A percentile compares a stretch with the other conserved stretches of the same genome.
phyloP scores from a whole-genome alignment of 495 filamentous ascomycete genomes.

The Xylaria telfairii region DNA sequence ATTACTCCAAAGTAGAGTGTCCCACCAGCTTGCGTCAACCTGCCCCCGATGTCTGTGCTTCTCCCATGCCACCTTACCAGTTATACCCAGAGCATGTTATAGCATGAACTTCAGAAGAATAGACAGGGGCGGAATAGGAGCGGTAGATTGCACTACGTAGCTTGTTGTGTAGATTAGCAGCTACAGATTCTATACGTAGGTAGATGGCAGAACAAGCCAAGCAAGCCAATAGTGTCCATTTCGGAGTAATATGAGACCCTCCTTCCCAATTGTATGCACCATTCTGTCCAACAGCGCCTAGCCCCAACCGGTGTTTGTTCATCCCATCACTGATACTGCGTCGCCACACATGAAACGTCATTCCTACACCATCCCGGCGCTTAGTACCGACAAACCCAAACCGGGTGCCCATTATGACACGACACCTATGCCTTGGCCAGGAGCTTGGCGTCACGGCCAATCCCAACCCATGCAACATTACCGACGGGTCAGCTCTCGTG shows the following conservation, averaged over 20 bases:
- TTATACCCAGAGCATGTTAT: not conserved
- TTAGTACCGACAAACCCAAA: conserved; percentile 20
- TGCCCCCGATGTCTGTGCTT: not conserved
- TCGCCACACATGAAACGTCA: conserved; percentile 23
- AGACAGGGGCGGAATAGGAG: not conserved
- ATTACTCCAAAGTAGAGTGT: not conserved
- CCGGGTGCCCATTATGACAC: conserved; percentile 16
- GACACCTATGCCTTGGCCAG: conserved; percentile 2
- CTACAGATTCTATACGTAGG: conserved; percentile 4
- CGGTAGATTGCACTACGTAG: not conserved
- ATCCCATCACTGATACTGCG: conserved; percentile 12
- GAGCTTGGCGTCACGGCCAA: conserved; percentile 1
- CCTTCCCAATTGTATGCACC: conserved; percentile 18
- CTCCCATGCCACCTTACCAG: not conserved
- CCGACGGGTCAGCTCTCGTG: conserved; percentile 14
- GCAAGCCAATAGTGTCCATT: conserved; percentile 1
- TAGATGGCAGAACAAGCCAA: conserved; percentile 12
- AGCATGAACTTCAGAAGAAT: not conserved
- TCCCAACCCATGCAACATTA: conserved; percentile 24
- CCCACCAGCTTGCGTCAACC: conserved; percentile 1
- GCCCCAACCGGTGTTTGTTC: conserved; percentile 7
- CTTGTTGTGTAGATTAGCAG: conserved; percentile 2
- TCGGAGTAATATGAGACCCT: conserved; percentile 10
- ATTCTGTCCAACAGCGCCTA: conserved; percentile 13
- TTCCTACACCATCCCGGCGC: conserved; percentile 19